Conservation (phyloP, 108 stramenopile species). For the Skeletonema marinoi region DNA sequence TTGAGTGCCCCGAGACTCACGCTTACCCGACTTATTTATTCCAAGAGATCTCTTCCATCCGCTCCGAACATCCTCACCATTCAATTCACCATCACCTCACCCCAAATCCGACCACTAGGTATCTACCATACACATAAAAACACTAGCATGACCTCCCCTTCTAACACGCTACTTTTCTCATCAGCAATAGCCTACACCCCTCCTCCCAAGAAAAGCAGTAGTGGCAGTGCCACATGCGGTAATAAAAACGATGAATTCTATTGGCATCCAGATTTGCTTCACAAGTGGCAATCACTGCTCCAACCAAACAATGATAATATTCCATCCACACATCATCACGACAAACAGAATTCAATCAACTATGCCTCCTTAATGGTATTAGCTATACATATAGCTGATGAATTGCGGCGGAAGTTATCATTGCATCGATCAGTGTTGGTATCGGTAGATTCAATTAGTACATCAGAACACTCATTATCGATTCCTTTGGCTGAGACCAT, state of each 20-base stretch:
- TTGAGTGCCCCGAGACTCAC: too few species aligned
- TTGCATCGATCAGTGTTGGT: background rate
- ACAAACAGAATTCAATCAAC: background rate
- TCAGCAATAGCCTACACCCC: background rate
- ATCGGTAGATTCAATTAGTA: background rate
- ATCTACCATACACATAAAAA: too few species aligned
- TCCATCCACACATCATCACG: background rate
- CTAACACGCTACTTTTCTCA: background rate
- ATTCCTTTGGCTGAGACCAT: background rate
- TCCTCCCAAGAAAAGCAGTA: background rate
- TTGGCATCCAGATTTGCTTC: conserved; percentile 19
- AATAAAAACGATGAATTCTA: background rate
- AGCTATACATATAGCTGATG: background rate
- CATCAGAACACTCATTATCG: background rate
- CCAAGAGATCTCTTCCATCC: too few species aligned
- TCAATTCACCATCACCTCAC: too few species aligned
- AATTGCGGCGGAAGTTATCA: conserved; percentile 4
- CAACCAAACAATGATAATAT: background rate
- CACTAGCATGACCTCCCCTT: background rate
- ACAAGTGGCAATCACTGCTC: conserved; percentile 9
- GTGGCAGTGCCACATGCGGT: background rate
- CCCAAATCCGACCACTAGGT: too few species aligned
- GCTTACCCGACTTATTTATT: too few species aligned
- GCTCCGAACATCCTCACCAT: too few species aligned
- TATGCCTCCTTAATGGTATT: conserved; percentile 16